A percentile compares a stretch with the other conserved stretches of the same genome.
phyloP scores from a whole-genome alignment of 768 basidiomycete species.

The Serendipita sp. region DNA sequence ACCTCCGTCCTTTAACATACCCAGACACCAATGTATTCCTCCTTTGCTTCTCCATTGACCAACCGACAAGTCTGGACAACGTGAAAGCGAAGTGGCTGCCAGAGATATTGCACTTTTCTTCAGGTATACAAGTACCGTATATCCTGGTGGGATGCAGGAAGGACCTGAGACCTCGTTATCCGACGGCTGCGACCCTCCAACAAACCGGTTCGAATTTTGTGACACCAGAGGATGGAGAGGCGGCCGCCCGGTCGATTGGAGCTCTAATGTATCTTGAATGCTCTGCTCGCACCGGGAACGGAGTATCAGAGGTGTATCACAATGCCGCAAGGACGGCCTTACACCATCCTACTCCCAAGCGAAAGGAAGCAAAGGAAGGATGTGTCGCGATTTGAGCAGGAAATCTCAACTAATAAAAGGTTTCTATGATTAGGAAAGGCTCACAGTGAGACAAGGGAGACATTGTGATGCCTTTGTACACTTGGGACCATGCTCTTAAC shows the following conservation, averaged over 20 bases:
- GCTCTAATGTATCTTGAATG: constrained; percentile 6
- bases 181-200: constrained; percentile 10
- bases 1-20: no score
- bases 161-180: constrained; percentile 12
- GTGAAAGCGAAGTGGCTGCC: constrained; percentile 12
- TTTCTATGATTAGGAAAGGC: no score
- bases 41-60: constrained; percentile 1
- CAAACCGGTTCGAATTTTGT: constrained; percentile 11
- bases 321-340: no score
- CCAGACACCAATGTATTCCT: no score
- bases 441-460: no score
- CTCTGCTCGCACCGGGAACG: constrained; percentile 12
- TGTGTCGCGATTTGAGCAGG: no score
- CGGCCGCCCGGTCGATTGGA: background rate
- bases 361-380: no score
- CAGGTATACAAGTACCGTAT: constrained; percentile 11
- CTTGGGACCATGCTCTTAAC: no score
- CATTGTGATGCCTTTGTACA: no score
- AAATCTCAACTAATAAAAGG: no score
- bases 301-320: constrained; percentile 11
- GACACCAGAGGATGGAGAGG: background rate
- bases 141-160: constrained; percentile 15
- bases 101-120: constrained; percentile 10
- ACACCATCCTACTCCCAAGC: no score
- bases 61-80: constrained; percentile 7